phyloP scores from a whole-genome alignment of 805 yeast species.

The Candida caryicola region DNA sequence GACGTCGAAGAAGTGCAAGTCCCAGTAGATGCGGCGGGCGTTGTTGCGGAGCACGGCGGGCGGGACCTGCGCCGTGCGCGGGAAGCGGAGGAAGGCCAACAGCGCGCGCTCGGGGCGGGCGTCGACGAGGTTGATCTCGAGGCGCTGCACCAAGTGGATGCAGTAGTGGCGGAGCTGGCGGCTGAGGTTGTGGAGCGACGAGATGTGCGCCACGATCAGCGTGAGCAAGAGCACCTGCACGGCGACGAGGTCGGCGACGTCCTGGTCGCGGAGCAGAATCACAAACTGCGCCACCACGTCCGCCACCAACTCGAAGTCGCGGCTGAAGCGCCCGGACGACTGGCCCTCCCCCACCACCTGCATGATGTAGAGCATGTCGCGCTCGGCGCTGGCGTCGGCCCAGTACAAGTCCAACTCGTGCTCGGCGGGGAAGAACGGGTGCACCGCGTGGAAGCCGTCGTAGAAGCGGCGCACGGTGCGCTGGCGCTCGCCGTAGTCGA shows the following conservation, averaged over 20 bases:
- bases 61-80: slow-evolving; percentile 15
- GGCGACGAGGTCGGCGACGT: slow-evolving; percentile 38
- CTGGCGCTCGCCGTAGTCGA: slow-evolving; percentile 11
- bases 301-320: slow-evolving; percentile 11
- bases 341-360: slow-evolving; percentile 51
- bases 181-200: slow-evolving; percentile 50
- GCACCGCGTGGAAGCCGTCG: slow-evolving; percentile 37
- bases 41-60: slow-evolving; percentile 18
- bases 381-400: slow-evolving; percentile 28
- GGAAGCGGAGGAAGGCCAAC: slow-evolving; percentile 8
- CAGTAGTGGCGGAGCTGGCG: slow-evolving; percentile 41
- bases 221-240: slow-evolving; percentile 42
- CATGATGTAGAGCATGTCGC: slow-evolving; percentile 46
- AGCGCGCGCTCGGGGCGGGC: not conserved
- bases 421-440: slow-evolving; percentile 47
- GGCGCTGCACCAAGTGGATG: slow-evolving; percentile 33
- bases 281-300: slow-evolving; percentile 19
- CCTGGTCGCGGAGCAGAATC: slow-evolving; percentile 10
- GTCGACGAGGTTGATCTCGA: slow-evolving; percentile 42
- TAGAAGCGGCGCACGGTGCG: slow-evolving; percentile 27
- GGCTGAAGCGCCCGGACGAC: slow-evolving; percentile 18
- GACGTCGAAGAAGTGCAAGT: slow-evolving; percentile 49
- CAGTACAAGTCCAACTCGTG: slow-evolving; percentile 34
- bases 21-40: slow-evolving; percentile 51
- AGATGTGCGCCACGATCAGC: slow-evolving; percentile 47